Base-by-base conservation (phyloP, 2,329 filamentous ascomycete species). In the Polychaeton citri region DNA sequence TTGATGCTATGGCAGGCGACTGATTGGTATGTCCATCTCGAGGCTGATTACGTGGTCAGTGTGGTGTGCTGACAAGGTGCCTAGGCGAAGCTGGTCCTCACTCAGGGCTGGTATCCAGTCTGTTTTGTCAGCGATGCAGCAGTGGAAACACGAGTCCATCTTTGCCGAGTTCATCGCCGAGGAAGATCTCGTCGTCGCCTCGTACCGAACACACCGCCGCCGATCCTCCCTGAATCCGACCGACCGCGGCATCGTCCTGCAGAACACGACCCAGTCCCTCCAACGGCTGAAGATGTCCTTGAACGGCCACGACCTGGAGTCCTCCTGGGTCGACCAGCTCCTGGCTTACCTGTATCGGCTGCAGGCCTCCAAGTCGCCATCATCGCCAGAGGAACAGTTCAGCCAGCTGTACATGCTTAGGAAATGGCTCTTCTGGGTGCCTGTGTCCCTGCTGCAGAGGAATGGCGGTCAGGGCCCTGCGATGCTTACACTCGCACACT, bases 401-500 rank as follows among this genome's bases (percentile, higher is more conserved):
- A 81, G 86, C 51, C 81, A 87, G 44, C 74, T 96, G 8, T 87
- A 92, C 44, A 79, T 84, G 7, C 71, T 98, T 40, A 74, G 87
- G 37, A 82, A 83, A 48, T 95, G 88, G 86, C 73, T 96, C 12
- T 94, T 96, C 62, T 96, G 88, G 86, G 75, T 94, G 37, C 90
- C 90, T 1, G 78, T 94, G 21, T 76, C 78, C 46, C 80, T 87
- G 49, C 70, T 95, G 18, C 80, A 88, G 54, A 76, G 78, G 44
- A 81, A 79, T 32, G 76, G 79, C 34, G 74, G 75, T 21, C 85
- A 88, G 45, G 72, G 82, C 17, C 82, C 75, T 40, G 80, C 85
- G 1, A 69, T 95, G 46, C 69, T 93, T 35, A 78, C 92, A 43
- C 77, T 96, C 37, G 82, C 86, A 8, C 83, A 96, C 54, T 85